Evolutionary conservation across 768 basidiomycete species (phyloP).

Genomic region (Collybia nuda): DNA sequence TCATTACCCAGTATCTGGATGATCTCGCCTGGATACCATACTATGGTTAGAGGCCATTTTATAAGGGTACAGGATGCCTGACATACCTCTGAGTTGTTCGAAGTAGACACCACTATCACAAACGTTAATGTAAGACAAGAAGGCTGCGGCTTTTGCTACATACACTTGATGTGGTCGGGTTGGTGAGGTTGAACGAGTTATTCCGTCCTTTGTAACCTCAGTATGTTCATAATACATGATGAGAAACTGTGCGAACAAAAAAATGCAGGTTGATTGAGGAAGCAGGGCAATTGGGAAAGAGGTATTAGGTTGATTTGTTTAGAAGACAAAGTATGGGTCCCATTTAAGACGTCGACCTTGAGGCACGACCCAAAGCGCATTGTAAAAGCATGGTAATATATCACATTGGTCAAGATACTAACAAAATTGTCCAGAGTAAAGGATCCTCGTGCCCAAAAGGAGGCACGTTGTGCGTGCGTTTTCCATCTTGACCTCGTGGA

Average conservation of each 20-base stretch:
- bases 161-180: constrained; percentile 16
- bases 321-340: neutral
- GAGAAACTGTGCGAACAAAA: neutral
- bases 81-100: constrained; percentile 36
- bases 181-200: constrained; percentile 4
- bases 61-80: neutral
- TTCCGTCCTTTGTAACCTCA: constrained; percentile 10
- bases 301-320: neutral
- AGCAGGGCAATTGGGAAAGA: neutral
- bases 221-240: constrained; percentile 15
- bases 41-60: neutral
- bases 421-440: neutral
- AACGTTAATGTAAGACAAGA: neutral
- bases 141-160: neutral
- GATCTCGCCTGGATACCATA: constrained; percentile 35
- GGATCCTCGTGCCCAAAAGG: neutral
- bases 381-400: neutral
- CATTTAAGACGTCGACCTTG: constrained; percentile 8
- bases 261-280: neutral
- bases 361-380: constrained; percentile 1
- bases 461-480: constrained; percentile 7
- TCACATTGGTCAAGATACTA: neutral
- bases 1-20: constrained; percentile 32
- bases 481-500: neutral
- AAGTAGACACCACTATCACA: constrained; percentile 24